Percentiles rank a stretch among this genome's conserved stretches.
Evolutionary conservation across 805 yeast species (phyloP).

Genomic region (Sugiyamaella mastotermitis): DNA sequence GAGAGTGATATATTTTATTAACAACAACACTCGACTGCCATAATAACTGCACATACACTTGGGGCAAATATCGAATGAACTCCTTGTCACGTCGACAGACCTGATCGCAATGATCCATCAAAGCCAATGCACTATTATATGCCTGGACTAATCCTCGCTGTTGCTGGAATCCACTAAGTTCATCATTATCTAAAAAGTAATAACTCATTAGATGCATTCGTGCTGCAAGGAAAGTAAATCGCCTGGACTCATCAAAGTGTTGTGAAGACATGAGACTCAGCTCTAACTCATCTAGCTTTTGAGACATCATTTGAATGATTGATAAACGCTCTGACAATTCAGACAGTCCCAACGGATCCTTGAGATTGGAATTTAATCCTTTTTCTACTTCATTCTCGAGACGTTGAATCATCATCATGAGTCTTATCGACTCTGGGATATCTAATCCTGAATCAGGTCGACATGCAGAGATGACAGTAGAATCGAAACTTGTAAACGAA

Average conservation of each 20-base stretch:
- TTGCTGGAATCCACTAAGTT: slow-evolving; percentile 46
- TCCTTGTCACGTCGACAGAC: slow-evolving; percentile 54
- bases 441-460: slow-evolving; percentile 40
- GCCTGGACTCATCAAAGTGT: slow-evolving; percentile 64
- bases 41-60: slow-evolving; percentile 65
- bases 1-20: slow-evolving; percentile 71
- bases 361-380: slow-evolving; percentile 64
- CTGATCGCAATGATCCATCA: slow-evolving; percentile 59
- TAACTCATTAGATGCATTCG: slow-evolving; percentile 80
- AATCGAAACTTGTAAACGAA: slow-evolving; percentile 80
- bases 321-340: slow-evolving; percentile 70
- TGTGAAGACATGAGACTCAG: slow-evolving; percentile 21
- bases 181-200: slow-evolving; percentile 60
- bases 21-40: slow-evolving; percentile 93
- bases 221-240: slow-evolving; percentile 62
- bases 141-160: slow-evolving; percentile 69
- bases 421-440: slow-evolving; percentile 51
- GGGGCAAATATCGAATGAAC: slow-evolving; percentile 72
- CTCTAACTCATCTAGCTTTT: slow-evolving; percentile 74
- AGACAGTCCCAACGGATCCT: slow-evolving; percentile 59
- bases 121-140: slow-evolving; percentile 71
- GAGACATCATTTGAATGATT: slow-evolving; percentile 59
- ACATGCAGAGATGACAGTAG: slow-evolving; percentile 52
- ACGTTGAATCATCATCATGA: slow-evolving; percentile 76
- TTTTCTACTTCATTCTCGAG: slow-evolving; percentile 82